Evolutionary conservation across 306 rosid species (phyloP), one percentile per base, ranked within the genome.

Genomic region (Vigna radiata): DNA sequence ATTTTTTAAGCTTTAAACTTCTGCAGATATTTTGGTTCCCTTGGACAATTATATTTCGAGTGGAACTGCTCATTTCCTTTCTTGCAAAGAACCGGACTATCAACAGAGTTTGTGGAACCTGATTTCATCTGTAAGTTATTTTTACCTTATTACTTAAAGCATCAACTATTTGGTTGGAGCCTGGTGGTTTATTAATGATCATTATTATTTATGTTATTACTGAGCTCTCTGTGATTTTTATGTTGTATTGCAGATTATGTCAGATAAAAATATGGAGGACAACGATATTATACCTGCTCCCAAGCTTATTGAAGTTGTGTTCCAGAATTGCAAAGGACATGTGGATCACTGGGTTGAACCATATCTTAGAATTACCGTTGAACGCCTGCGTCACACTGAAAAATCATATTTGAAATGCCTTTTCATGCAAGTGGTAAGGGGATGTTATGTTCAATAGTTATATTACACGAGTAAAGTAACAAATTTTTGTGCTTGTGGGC

Each of bases 321-420:
- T 94, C 73, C 96, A 90, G 87, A 90, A 94, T 71, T 94, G 98
- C 81, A 89, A 76, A 83, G 97, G 98, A 76, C 96, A 90, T 81
- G 96, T 90, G 81, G 97, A 94, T 87, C 95, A 88, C 33, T 94
- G 97, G 98, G 89, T 94, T 77, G 98, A 89, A 72, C 97, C 97
- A 27, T 94, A 94, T 85, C 88, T 94, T 50, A 92, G 93, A 82
- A 81, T 88, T 70, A 85, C 93, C 14, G 82, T 89, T 79, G 92
- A 94, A 72, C 90, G 98, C 19, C 79, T 94, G 81, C 95, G 59
- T 39, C 87, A 88, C 72, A 76, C 97, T 70, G 90, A 88, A 82
- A 94, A 88, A 64, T 64, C 96, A 47, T 80, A 88, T 82, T 81
- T 94, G 68, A 94, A 92, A 79, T 94, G 98, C 86, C 97, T 94